phyloP scores from a whole-genome alignment of 2,329 filamentous ascomycete species.

The Xylariaceae sp. region DNA sequence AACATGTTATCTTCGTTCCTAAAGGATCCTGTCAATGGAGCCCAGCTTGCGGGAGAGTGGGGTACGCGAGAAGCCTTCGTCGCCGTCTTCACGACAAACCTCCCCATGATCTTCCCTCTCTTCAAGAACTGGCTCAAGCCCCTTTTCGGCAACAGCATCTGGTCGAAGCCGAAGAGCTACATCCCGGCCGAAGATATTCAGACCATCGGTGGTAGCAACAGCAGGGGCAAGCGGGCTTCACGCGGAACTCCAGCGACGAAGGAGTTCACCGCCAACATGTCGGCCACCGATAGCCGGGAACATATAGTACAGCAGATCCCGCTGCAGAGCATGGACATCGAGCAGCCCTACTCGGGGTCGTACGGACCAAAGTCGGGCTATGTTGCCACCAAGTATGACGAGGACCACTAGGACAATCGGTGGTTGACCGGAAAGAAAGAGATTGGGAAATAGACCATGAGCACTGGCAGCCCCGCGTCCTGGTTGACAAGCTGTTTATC shows the following conservation, averaged over 20 bases:
- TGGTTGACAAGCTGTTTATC: no score
- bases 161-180: conserved; percentile 4
- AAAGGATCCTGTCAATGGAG: conserved; percentile 38
- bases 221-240: conserved; percentile 1
- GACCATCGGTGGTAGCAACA: conserved; percentile 8
- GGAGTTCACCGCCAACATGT: background rate
- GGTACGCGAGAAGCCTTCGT: conserved; percentile 42
- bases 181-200: background rate
- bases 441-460: no score
- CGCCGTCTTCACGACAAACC: conserved; percentile 40
- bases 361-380: conserved; percentile 1
- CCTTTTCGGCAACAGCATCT: conserved; percentile 21
- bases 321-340: conserved; percentile 2
- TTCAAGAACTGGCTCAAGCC: conserved; percentile 37
- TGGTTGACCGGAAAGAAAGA: background rate
- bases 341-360: background rate
- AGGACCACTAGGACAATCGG: background rate
- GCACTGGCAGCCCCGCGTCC: no score
- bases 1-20: background rate
- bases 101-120: conserved; percentile 43
- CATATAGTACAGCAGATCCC: conserved; percentile 10
- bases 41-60: conserved; percentile 39
- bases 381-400: conserved; percentile 1
- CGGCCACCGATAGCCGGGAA: conserved; percentile 8
- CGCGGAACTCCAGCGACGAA: background rate